Percentiles rank a stretch among this genome's conserved stretches.
Evolutionary conservation across 2,329 filamentous ascomycete species (phyloP).

Genomic region (Talaromyces sp.): DNA sequence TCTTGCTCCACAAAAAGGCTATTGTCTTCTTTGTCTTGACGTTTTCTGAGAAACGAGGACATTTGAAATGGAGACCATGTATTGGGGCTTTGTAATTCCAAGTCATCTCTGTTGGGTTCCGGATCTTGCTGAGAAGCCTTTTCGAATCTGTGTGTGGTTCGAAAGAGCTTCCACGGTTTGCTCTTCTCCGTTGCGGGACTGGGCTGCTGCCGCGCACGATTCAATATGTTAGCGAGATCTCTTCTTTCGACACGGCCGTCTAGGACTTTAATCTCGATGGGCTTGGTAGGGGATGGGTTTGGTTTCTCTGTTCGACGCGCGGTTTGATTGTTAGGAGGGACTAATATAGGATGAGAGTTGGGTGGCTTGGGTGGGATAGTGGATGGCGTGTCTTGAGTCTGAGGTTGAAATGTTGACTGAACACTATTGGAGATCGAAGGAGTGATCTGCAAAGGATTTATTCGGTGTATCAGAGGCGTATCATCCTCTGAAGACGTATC

Average conservation of each 20-base stretch:
- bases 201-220: conserved; percentile 8
- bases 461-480: not conserved
- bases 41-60: conserved; percentile 10
- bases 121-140: conserved; percentile 33
- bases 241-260: conserved; percentile 7
- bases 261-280: conserved; percentile 7
- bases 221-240: conserved; percentile 8
- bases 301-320: not conserved
- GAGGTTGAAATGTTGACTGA: not conserved
- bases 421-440: not conserved
- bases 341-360: not conserved
- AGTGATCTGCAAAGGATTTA: not conserved
- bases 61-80: conserved; percentile 27
- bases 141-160: conserved; percentile 28
- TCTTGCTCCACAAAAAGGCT: conserved; percentile 25
- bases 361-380: not conserved
- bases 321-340: not conserved
- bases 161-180: conserved; percentile 23
- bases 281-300: not conserved
- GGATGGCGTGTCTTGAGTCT: not conserved
- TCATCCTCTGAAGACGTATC: not conserved
- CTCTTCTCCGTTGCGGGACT: conserved; percentile 9
- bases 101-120: conserved; percentile 33
- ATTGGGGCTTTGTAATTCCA: conserved; percentile 36
- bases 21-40: conserved; percentile 2